These are phyloP conservation scores for Sugiyamaella qingdaonensis DNA, from an alignment of 805 yeast genomes.

Conservation along the genomic window DNA sequence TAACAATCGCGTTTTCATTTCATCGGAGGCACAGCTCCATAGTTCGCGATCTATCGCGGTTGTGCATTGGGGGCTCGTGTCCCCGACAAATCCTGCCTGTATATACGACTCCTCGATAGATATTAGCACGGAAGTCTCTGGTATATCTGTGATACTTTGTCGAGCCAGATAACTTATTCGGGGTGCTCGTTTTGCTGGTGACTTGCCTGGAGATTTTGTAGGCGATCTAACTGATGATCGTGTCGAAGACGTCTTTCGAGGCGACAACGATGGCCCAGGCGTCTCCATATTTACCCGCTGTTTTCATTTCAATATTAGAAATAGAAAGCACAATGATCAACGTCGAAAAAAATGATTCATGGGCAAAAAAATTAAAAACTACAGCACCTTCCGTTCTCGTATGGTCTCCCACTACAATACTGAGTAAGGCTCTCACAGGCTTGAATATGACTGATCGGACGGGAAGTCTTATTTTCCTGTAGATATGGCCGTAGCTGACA, in stretches of 20 bases:
- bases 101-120: slow-evolving; percentile 2
- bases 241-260: background rate
- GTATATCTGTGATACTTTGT: background rate
- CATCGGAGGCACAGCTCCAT: background rate
- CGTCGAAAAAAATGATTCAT: too few relatives aligned
- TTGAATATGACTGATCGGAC: slow-evolving; percentile 57
- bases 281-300: background rate
- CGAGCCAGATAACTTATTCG: background rate
- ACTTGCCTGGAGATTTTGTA: slow-evolving; percentile 1
- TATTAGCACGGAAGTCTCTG: slow-evolving; percentile 1
- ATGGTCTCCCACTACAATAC: slow-evolving; percentile 35
- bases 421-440: slow-evolving; percentile 55
- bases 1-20: background rate
- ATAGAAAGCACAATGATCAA: background rate
- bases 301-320: background rate
- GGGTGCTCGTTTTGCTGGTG: slow-evolving; percentile 1
- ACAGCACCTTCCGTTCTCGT: slow-evolving; percentile 15
- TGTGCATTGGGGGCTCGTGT: slow-evolving; percentile 5
- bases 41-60: background rate
- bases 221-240: background rate
- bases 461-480: slow-evolving; percentile 58
- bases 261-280: background rate
- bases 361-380: slow-evolving; percentile 34
- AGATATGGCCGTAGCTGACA: slow-evolving; percentile 53
- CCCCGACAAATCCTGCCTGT: slow-evolving; percentile 12